These are phyloP conservation scores for Microsporum ferrugineum DNA, from an alignment of 2,329 filamentous ascomycete genomes.

Conservation along the genomic window DNA sequence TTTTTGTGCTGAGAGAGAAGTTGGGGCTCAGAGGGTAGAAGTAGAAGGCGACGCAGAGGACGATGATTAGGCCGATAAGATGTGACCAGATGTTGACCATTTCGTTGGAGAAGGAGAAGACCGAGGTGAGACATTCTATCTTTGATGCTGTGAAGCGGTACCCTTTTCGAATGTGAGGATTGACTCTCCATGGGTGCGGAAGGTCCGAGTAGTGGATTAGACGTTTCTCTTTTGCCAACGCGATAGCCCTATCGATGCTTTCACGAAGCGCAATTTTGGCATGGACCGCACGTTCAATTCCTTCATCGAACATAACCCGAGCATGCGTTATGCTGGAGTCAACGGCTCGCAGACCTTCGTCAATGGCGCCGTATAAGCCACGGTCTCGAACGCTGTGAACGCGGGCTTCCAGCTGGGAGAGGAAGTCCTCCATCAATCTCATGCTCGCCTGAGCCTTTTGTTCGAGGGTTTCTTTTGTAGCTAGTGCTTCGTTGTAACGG, in stretches of 20 bases:
- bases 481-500: slow-evolving; percentile 75
- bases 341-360: slow-evolving; percentile 65
- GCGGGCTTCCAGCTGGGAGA: slow-evolving; percentile 72
- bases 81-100: slow-evolving; percentile 98
- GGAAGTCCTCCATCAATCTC: slow-evolving; percentile 70
- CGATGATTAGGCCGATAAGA: slow-evolving; percentile 73
- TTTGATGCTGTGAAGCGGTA: slow-evolving; percentile 93
- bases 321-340: slow-evolving; percentile 68
- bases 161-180: slow-evolving; percentile 80
- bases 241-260: slow-evolving; percentile 67
- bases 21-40: slow-evolving; percentile 84
- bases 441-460: slow-evolving; percentile 86
- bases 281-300: slow-evolving; percentile 68
- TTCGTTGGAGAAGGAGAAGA: slow-evolving; percentile 81
- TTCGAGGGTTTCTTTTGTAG: slow-evolving; percentile 72
- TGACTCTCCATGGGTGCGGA: slow-evolving; percentile 83
- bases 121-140: slow-evolving; percentile 72
- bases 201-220: slow-evolving; percentile 83
- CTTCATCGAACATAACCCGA: slow-evolving; percentile 65
- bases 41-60: slow-evolving; percentile 83
- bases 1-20: slow-evolving; percentile 74
- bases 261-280: slow-evolving; percentile 75
- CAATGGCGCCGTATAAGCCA: slow-evolving; percentile 66
- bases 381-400: slow-evolving; percentile 70
- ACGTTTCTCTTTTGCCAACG: slow-evolving; percentile 63